Conservation (phyloP, 768 basidiomycete genomes). For the Boletales sp. region DNA sequence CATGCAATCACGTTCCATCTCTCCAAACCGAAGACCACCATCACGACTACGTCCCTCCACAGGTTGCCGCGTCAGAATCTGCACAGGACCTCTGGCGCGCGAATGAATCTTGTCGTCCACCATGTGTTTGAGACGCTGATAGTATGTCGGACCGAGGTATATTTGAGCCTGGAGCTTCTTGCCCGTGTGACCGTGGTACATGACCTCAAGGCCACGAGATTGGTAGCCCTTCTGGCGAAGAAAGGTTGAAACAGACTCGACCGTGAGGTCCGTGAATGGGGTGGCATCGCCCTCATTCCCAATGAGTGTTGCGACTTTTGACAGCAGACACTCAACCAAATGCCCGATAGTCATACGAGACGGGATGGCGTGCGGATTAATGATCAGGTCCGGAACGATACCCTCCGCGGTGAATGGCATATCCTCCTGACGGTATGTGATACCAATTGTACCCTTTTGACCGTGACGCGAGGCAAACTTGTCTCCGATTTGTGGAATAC, state of each 20-base stretch:
- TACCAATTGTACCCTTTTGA: slow-evolving; percentile 99
- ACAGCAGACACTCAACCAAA: slow-evolving; percentile 95
- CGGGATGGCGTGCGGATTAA: slow-evolving; percentile 99
- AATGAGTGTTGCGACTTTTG: slow-evolving; percentile 93
- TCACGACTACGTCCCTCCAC: slow-evolving; percentile 99
- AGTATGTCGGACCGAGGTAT: slow-evolving; percentile 98
- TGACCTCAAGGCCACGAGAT: slow-evolving; percentile 93
- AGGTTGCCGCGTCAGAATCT: slow-evolving; percentile 95
- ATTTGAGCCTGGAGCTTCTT: slow-evolving; percentile 96
- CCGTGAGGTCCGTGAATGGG: slow-evolving; percentile 96
- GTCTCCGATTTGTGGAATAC: slow-evolving; percentile 97
- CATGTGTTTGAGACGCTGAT: slow-evolving; percentile 99
- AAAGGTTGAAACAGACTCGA: slow-evolving; percentile 94
- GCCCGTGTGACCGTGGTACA: slow-evolving; percentile 99
- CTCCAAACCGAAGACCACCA: slow-evolving; percentile 98
- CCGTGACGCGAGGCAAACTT: slow-evolving; percentile 99
- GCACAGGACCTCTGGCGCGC: slow-evolving; percentile 93
- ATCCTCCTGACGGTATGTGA: slow-evolving; percentile 99
- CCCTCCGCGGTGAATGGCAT: slow-evolving; percentile 99
- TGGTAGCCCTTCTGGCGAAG: slow-evolving; percentile 91
- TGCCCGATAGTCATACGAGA: slow-evolving; percentile 99
- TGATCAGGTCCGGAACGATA: slow-evolving; percentile 94
- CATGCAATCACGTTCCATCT: slow-evolving; percentile 99
- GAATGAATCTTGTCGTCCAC: slow-evolving; percentile 99
- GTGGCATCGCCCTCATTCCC: slow-evolving; percentile 99